phyloP scores from a whole-genome alignment of 768 basidiomycete species.

The Agaricus sinodeliciosus region DNA sequence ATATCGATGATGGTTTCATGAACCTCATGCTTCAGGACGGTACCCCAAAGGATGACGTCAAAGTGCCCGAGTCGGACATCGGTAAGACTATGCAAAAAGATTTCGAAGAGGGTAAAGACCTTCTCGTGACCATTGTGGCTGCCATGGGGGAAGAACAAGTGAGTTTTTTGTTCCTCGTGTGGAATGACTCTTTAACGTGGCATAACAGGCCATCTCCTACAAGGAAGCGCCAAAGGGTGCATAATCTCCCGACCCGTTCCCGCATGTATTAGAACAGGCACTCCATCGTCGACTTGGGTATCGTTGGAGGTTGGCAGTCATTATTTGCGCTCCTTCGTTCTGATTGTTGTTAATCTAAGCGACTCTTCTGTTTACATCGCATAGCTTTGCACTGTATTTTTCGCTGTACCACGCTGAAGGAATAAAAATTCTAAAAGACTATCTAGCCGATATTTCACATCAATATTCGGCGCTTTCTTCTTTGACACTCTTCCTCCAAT shows the following conservation, averaged over 20 bases:
- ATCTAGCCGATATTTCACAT: not conserved
- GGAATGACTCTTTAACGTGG: not conserved
- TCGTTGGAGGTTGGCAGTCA: not conserved
- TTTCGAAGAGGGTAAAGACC: constrained; percentile 85
- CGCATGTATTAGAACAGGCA: constrained; percentile 53
- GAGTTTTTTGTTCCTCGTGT: constrained; percentile 4
- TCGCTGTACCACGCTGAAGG: constrained; percentile 8
- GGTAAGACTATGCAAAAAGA: constrained; percentile 61
- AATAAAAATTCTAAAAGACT: not conserved
- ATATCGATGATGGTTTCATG: constrained; percentile 92
- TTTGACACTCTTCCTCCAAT: not conserved
- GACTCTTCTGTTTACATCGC: not conserved
- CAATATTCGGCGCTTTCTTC: too few relatives aligned
- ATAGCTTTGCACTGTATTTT: constrained; percentile 8
- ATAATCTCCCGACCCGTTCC: constrained; percentile 45
- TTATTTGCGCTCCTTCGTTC: constrained; percentile 7
- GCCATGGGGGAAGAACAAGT: constrained; percentile 94
- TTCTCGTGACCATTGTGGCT: constrained; percentile 77
- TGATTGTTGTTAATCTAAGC: constrained; percentile 6
- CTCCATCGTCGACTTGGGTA: constrained; percentile 58
- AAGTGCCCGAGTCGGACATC: constrained; percentile 79
- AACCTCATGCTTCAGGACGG: constrained; percentile 89
- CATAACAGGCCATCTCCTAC: constrained; percentile 61
- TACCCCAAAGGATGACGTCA: constrained; percentile 86
- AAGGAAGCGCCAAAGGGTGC: constrained; percentile 82